Evolutionary conservation across 352 stramenopile genomes (phyloP), one percentile per base, ranked within the genome.

Genomic region (Peronospora tabacina): DNA sequence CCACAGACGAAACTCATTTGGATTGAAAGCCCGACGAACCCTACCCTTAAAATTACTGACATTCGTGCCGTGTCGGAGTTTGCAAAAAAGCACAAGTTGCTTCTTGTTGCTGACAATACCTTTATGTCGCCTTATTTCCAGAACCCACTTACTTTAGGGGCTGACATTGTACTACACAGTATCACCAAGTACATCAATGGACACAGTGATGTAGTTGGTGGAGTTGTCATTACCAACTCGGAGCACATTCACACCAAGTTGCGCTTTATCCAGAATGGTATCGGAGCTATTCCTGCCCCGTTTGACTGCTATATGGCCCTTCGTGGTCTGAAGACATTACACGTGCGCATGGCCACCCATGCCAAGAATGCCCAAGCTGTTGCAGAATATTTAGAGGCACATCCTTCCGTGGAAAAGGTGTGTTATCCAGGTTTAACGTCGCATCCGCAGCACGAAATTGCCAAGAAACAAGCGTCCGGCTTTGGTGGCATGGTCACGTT

Each of bases 121-220:
- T 97, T 98, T 64, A 90, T 92, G 61, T 92, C 85, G 37, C 90
- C 90, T 0, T 95, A 97, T 62, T 93, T 97, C 63, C 82, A 91
- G 64, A 93, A 92, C 59, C 93, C 93, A 9, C 71, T 98, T 13
- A 76, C 86, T 42, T 74, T 96, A 16, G 93, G 93, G 34, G 87
- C 82, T 28, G 89, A 98, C 64, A 73, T 98, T 17, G 89, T 94
- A 28, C 78, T 97, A 44, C 91, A 97, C 70, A 96, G 80, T 52
- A 78, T 96, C 56, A 98, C 93, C 66, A 98, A 98, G 79, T 98
- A 96, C 75, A 97, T 97, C 61, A 94, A 96, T 61, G 91, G 91
- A 48, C 91, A 97, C 72, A 97, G 94, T 57, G 91, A 96, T 50
- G 90, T 94, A 7, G 86, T 97, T 36, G 90, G 92, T 48, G 93